Percentiles rank a stretch among this genome's conserved stretches.
Conservation (phyloP, 441 rosid species). For the Adansonia rubrostipa region DNA sequence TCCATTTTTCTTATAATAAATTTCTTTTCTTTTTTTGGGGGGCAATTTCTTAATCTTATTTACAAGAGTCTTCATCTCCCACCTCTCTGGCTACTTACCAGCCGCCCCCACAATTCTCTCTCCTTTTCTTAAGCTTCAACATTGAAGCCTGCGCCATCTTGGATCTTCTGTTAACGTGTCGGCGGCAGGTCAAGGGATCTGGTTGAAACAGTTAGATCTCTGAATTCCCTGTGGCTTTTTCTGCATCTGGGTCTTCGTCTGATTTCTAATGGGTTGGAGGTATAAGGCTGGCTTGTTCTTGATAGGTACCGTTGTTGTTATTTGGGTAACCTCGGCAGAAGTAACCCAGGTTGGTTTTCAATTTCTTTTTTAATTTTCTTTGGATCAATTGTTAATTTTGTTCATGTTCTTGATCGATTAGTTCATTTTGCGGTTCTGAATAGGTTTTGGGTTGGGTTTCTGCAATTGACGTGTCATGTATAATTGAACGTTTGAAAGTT, state of each 20-base stretch:
- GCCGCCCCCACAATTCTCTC: conserved; percentile 24
- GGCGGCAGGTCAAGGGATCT: conserved; percentile 39
- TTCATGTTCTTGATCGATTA: conserved; percentile 8
- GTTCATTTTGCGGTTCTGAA: neutral
- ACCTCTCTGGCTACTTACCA: neutral
- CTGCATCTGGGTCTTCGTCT: conserved; percentile 34
- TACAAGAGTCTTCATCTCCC: conserved; percentile 23
- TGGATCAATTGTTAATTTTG: conserved; percentile 30
- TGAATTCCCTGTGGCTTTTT: conserved; percentile 28
- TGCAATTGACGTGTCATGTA: neutral
- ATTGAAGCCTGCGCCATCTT: conserved; percentile 26
- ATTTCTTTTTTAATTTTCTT: neutral
- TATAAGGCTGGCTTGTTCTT: conserved; percentile 87
- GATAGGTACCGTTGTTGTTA: conserved; percentile 85
- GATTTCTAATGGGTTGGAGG: conserved; percentile 70
- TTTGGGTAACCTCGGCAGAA: conserved; percentile 99
- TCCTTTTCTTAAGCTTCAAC: neutral
- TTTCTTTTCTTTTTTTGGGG: neutral
- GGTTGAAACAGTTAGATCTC: conserved; percentile 33
- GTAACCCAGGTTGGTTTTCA: conserved; percentile 81
- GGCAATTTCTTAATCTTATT: neutral
- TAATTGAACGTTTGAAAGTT: neutral
- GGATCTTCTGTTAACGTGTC: conserved; percentile 22
- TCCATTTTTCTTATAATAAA: neutral
- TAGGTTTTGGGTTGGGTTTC: neutral